Evolutionary conservation across 2,329 filamentous ascomycete species (phyloP).

Genomic region (Trichoderma simmonsii): DNA sequence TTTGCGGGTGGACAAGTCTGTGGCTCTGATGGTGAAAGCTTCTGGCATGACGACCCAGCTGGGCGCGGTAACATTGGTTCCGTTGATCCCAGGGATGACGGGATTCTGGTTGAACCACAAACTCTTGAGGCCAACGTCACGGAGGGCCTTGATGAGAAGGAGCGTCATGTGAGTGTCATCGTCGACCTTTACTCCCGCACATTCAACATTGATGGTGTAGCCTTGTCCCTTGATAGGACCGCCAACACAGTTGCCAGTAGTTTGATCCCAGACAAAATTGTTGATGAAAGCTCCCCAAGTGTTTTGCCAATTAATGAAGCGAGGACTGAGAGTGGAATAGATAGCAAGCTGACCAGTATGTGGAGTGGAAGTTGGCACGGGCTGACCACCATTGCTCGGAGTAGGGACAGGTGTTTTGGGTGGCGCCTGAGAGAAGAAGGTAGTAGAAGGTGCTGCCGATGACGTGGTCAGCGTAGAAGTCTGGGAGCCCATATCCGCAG

Average conservation of each 20-base stretch:
- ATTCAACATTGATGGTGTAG: constrained; percentile 37
- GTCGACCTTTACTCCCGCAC: constrained; percentile 37
- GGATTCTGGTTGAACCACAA: constrained; percentile 41
- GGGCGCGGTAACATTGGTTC: constrained; percentile 27
- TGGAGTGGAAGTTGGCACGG: constrained; percentile 32
- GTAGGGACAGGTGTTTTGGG: constrained; percentile 27
- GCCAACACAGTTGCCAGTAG: constrained; percentile 34
- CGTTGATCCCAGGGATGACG: constrained; percentile 33
- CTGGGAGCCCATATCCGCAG: constrained; percentile 35
- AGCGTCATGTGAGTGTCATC: constrained; percentile 40
- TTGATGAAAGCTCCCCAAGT: constrained; percentile 40
- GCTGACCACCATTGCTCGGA: constrained; percentile 27
- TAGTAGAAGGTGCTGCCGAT: constrained; percentile 33
- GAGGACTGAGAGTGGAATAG: constrained; percentile 34
- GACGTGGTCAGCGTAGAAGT: constrained; percentile 35
- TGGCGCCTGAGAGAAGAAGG: constrained; percentile 29
- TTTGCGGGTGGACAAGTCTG: constrained; percentile 32
- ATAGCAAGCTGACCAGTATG: constrained; percentile 32
- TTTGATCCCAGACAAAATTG: constrained; percentile 40
- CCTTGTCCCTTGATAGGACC: constrained; percentile 34
- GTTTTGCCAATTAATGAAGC: constrained; percentile 40
- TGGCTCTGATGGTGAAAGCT: constrained; percentile 35
- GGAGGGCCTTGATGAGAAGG: constrained; percentile 38
- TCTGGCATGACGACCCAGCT: constrained; percentile 42
- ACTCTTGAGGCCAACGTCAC: constrained; percentile 38